Evolutionary conservation across 371 early-diverging fungal species (phyloP).

Genomic region (Rhizopus sp.): DNA sequence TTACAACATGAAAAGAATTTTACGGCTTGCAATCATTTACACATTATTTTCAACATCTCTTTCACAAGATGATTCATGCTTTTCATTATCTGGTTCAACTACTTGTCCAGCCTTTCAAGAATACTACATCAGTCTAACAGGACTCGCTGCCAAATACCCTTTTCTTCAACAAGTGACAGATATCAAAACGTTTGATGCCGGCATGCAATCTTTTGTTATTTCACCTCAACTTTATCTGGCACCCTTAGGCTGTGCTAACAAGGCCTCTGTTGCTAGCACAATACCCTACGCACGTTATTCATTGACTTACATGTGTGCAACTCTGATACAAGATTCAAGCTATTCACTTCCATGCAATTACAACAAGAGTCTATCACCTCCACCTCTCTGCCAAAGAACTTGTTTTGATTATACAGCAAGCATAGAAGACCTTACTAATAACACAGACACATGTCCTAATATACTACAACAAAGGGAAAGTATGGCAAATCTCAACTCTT

Average conservation of each 20-base stretch:
- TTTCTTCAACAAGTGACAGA: slow-evolving; percentile 32
- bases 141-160: slow-evolving; percentile 23
- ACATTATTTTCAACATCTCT: neutral
- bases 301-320: slow-evolving; percentile 35
- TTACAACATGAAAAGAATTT: neutral
- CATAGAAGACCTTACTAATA: slow-evolving; percentile 27
- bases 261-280: slow-evolving; percentile 13
- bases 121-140: slow-evolving; percentile 40
- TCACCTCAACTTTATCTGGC: slow-evolving; percentile 29
- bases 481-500: slow-evolving; percentile 21
- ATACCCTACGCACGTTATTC: slow-evolving; percentile 52
- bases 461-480: slow-evolving; percentile 11
- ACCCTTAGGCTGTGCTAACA: slow-evolving; percentile 31
- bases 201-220: slow-evolving; percentile 26
- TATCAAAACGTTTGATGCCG: slow-evolving; percentile 39
- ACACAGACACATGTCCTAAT: slow-evolving; percentile 32
- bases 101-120: slow-evolving; percentile 43
- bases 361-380: slow-evolving; percentile 28
- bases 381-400: slow-evolving; percentile 41
- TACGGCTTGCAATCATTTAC: neutral
- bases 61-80: slow-evolving; percentile 22
- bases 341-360: slow-evolving; percentile 45
- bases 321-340: slow-evolving; percentile 34
- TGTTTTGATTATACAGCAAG: slow-evolving; percentile 39
- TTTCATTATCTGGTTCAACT: slow-evolving; percentile 37